Evolutionary conservation across 2,329 filamentous ascomycete species (phyloP), one percentile per base, ranked within the genome.

Genomic region (Neopestalotiopsis sp.): DNA sequence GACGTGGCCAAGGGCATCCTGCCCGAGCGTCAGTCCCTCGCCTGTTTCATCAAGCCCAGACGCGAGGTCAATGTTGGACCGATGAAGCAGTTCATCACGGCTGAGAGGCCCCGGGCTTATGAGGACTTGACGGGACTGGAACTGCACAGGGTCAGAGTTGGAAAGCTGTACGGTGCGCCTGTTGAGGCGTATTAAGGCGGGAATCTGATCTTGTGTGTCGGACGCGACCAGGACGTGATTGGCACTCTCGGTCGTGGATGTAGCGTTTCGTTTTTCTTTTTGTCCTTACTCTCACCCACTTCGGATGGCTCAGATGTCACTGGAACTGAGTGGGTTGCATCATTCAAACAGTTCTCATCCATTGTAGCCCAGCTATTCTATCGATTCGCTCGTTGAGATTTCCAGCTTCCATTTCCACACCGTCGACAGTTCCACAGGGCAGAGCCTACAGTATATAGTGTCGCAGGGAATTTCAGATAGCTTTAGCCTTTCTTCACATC

Each of bases 41-140:
- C 56, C 2, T 70, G 63, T 30, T 70, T 70, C 40, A 32, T 63
- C 58, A 70, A 70, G 56, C 65, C 68, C 30, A 61, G 56, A 20
- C 45, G 68, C 4, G 49, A 68, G 12, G 58, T 65, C 12, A 67
- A 66, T 5, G 65, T 64, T 42, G 71, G 64, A 14, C 49, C 64
- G 28, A 49, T 66, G 49, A 40, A 40, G 49, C 49, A 66, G 5
- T 66, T 66, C 28, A 40, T 66, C 59, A 62, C 59, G 34, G 59
- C 30, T 0, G 30, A 38, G 34, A 62, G 34, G 13, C 59, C 59
- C 2, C 20, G 17, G 14, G 59, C 59, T 14, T 62, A 62, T n/a
- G 59, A 62, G 30, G 59, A 62, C 57, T 59, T 59, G 57, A 59
- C 57, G 4, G 57, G 57, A 30, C 10, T 59, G 20, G 57, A 59